Base-by-base conservation (phyloP, 768 basidiomycete genomes). In the Russula brevipes region DNA sequence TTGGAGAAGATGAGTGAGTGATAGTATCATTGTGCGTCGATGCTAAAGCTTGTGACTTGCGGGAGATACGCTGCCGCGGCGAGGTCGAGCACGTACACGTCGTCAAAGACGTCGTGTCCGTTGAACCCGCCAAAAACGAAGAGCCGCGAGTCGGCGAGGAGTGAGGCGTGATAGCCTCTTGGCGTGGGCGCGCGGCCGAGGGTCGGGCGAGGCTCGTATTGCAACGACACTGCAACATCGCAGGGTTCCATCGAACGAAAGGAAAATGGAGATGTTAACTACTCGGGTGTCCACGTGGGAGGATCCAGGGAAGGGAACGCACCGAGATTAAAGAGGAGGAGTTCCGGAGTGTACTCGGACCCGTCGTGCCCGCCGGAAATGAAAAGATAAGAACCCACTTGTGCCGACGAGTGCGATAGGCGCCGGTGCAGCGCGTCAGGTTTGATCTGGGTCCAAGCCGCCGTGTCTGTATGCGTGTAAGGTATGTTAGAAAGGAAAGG, bases 51-150 rank as follows among this genome's bases (percentile, higher is more conserved):
- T 64, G 88, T 91, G 10, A 94, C 91, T 72, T 96, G 94, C 0
- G 94, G 92, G 24, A 96, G 76, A 75, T 95, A 97, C 42, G 91
- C 93, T 5, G 86, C 83, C 10, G 88, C 91, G 4, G 91, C 91
- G 39, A 96, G 80, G 70, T 98, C 94, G 50, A 97, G 78, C 44
- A 89, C 81, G 73, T 88, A 82, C 42, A 94, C 86, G 74, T 96
- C 94, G 67, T 94, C 91, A 69, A 85, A 94, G 3, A 89, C 85
- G 17, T 85, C 85, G 54, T 81, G 82, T 2, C 94, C 94, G 50
- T 95, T 93, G 69, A 87, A 89, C 54, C 94, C 95, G 36, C 95
- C 94, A 69, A 94, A 87, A 39, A 95, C 73, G 74, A 94, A 91
- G 3, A 97, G 71, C 4, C 94, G 80, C 62, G 88, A 87, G 73